Conservation (phyloP, 2,329 filamentous ascomycete species). For the Alternaria rosae region DNA sequence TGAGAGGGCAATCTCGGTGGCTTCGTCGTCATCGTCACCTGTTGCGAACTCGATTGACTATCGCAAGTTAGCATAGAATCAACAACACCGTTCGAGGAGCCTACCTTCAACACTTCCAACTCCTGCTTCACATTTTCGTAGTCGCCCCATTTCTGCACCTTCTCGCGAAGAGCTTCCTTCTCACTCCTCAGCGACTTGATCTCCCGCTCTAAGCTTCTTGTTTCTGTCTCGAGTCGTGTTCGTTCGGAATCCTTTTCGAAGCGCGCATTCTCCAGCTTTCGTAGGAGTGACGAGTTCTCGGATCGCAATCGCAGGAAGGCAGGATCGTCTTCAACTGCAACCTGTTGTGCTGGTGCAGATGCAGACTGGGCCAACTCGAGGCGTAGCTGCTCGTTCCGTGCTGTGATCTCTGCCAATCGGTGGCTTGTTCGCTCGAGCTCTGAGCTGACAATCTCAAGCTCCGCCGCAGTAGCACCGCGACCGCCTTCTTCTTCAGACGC, state of each 20-base stretch:
- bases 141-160: slow-evolving; percentile 88
- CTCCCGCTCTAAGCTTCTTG: slow-evolving; percentile 82
- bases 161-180: slow-evolving; percentile 78
- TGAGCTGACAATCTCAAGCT: slow-evolving; percentile 90
- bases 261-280: slow-evolving; percentile 83
- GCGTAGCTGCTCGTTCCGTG: slow-evolving; percentile 90
- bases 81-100: not conserved
- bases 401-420: slow-evolving; percentile 87
- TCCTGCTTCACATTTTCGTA: slow-evolving; percentile 98
- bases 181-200: slow-evolving; percentile 77
- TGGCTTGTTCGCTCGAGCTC: slow-evolving; percentile 90
- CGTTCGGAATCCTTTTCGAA: slow-evolving; percentile 85
- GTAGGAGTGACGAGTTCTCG: slow-evolving; percentile 89
- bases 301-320: slow-evolving; percentile 85
- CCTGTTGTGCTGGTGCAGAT: slow-evolving; percentile 69
- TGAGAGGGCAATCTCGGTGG: slow-evolving; percentile 42
- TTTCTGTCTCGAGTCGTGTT: slow-evolving; percentile 75
- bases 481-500: slow-evolving; percentile 64
- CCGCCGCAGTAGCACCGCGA: slow-evolving; percentile 79
- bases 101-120: slow-evolving; percentile 85
- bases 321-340: slow-evolving; percentile 84
- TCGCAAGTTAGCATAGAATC: slow-evolving; percentile 16
- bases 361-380: slow-evolving; percentile 90
- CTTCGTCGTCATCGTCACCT: slow-evolving; percentile 71
- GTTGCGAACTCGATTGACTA: slow-evolving; percentile 94